A percentile compares a stretch with the other conserved stretches of the same genome.
These are phyloP conservation scores for Phialemoniopsis sp. DNA, from an alignment of 2,329 filamentous ascomycete species.

Conservation along the genomic window DNA sequence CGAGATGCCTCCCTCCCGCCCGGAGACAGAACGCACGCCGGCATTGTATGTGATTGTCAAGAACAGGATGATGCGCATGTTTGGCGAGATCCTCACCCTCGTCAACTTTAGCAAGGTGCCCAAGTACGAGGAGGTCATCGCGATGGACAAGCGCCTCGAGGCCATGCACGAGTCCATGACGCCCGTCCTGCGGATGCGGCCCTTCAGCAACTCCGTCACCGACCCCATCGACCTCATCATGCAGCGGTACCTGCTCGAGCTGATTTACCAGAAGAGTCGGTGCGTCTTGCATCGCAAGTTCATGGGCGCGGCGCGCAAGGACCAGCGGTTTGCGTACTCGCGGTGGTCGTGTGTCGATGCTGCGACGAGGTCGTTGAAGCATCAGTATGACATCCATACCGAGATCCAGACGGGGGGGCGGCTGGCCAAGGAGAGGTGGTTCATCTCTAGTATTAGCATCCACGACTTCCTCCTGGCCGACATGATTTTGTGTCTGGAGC, in stretches of 20 bases:
- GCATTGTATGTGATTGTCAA: constrained; percentile 14
- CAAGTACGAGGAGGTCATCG: constrained; percentile 12
- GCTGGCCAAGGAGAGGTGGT: constrained; percentile 34
- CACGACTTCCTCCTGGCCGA: constrained; percentile 43
- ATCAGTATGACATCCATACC: constrained; percentile 35
- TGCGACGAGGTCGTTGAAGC: constrained; percentile 33
- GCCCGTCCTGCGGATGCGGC: constrained; percentile 2
- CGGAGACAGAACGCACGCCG: constrained; percentile 35
- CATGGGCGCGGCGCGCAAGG: constrained; percentile 21
- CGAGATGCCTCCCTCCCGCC: constrained; percentile 35
- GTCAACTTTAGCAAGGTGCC: constrained; percentile 6
- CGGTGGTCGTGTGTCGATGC: constrained; percentile 37
- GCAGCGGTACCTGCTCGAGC: constrained; percentile 17
- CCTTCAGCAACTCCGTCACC: constrained; percentile 4
- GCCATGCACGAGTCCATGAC: constrained; percentile 11
- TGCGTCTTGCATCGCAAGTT: constrained; percentile 18
- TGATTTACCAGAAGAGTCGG: constrained; percentile 17
- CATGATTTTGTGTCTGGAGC: constrained; percentile 39
- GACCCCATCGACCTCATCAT: constrained; percentile 16
- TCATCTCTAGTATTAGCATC: constrained; percentile 33
- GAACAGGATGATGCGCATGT: constrained; percentile 10
- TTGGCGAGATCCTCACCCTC: constrained; percentile 12
- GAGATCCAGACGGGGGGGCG: constrained; percentile 33
- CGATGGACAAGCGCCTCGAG: constrained; percentile 13
- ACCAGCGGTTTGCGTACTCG: constrained; percentile 31